Evolutionary conservation across 2,329 filamentous ascomycete genomes (phyloP).

Genomic region (Aspergillus novoparasiticus): DNA sequence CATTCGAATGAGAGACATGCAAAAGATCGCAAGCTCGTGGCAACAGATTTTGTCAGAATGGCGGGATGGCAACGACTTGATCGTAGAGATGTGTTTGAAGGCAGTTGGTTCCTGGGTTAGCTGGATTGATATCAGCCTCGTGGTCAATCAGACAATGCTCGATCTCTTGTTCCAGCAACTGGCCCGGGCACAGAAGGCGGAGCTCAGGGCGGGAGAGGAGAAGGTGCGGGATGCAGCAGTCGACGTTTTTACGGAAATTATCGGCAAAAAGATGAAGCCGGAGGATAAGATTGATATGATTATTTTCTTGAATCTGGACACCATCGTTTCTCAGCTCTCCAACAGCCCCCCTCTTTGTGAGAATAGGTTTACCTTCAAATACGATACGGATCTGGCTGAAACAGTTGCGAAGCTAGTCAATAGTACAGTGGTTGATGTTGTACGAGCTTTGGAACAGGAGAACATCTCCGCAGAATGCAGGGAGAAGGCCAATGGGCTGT

Average conservation of each 20-base stretch:
- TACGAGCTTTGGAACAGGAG: slow-evolving; percentile 78
- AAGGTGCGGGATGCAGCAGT: slow-evolving; percentile 88
- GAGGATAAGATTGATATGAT: slow-evolving; percentile 94
- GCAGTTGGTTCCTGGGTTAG: slow-evolving; percentile 97
- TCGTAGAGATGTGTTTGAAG: slow-evolving; percentile 86
- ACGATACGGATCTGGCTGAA: slow-evolving; percentile 94
- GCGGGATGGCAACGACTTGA: slow-evolving; percentile 66
- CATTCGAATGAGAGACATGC: slow-evolving; percentile 81
- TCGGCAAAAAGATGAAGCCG: slow-evolving; percentile 96
- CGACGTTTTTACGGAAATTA: slow-evolving; percentile 92
- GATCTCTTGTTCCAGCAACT: slow-evolving; percentile 82
- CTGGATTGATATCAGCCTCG: slow-evolving; percentile 95
- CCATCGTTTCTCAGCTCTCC: slow-evolving; percentile 83
- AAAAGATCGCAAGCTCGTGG: slow-evolving; percentile 87
- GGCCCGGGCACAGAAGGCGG: slow-evolving; percentile 67
- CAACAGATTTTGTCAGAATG: slow-evolving; percentile 84
- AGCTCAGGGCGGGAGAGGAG: slow-evolving; percentile 70
- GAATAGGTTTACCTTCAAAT: slow-evolving; percentile 76
- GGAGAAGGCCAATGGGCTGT: slow-evolving; percentile 75
- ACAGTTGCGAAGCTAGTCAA: slow-evolving; percentile 95
- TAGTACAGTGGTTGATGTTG: slow-evolving; percentile 81
- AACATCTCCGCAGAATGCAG: slow-evolving; percentile 62
- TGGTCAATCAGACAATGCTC: slow-evolving; percentile 89
- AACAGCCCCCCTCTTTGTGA: slow-evolving; percentile 79
- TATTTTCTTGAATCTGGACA: slow-evolving; percentile 80